Base-by-base conservation (phyloP, 805 yeast genomes). In the Yamadazyma kitorensis region DNA sequence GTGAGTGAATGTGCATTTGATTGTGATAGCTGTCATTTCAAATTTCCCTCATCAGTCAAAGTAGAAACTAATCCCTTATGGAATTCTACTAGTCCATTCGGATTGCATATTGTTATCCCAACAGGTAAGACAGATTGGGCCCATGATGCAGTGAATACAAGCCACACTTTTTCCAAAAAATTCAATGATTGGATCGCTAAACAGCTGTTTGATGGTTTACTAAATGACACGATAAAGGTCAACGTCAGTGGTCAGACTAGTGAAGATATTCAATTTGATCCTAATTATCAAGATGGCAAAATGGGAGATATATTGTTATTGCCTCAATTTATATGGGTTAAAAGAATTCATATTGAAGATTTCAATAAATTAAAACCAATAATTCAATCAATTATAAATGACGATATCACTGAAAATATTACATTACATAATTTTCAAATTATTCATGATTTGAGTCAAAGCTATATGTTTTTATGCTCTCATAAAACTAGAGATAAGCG, bases 401-500 rank as follows among this genome's bases (percentile, higher is more conserved):
- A 18, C 14, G 12, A 18, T 5, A 18, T 17, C 5, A 23, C 31
- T 9, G 3, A 17, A 17, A 12, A 21, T 15, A 4, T 17, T 6
- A 11, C 24, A n/a, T 7, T 19, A 16, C 6, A 17, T 6, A 15
- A 17, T 9, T 6, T 20, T 6, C 8, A 29, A 5, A 22, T 17
- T 15, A 13, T 6, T 11, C 49, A 61, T 15, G 55, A 61, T 36
- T 20, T 40, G 4, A 47, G 51, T 39, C 55, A 56, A 27, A 56
- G 82, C 1, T 75, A 72, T 48, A 68, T 91, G 2, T 72, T 93
- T 31, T 58, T 93, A 33, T 91, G 98, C 51, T 89, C 97, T 0
- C 98, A 91, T 59, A 70, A 72, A 31, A 86, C 94, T 8, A 79
- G 98, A 57, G 98, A 91, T 55, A 89, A 87, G 56, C 69, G 91